Base-by-base conservation (phyloP, 106 monocot species). In the Iris macrosiphon region DNA sequence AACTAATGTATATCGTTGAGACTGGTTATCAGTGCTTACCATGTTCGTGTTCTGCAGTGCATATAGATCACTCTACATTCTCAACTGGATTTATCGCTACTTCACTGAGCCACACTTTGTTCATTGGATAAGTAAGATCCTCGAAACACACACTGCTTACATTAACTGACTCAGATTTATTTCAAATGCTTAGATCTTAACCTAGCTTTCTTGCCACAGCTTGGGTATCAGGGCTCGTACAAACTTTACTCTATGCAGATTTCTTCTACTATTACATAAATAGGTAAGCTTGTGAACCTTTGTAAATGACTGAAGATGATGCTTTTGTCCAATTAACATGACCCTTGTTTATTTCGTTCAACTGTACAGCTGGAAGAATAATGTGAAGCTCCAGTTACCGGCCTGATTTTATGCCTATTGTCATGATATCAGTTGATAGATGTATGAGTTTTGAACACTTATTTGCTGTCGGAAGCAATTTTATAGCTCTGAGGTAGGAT, bases 261-360 rank as follows among this genome's bases (percentile, higher is more conserved):
- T 98, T 98, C 68, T 91, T 98, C 62, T 98, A 90, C 41, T 98
- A 98, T 38, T 98, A 98, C 60, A 65, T 98, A 37, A 77, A 78
- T 12, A 98, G 90, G 96, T 90, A 65, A 25, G 41, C 4, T n/a
- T 41, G 14, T 7, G 2, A 6, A 23, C 56, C 37, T 11, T 4
- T 8, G 24, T 2, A 75, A 62, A 18, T 23, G 4, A 22, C 10
- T 32, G 32, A 40, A 16, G 38, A 15, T 17, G n/a, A n/a, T 31
- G 14, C n/a, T 11, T 58, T 40, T 7, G 6, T 34, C 16, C 31
- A 16, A 7, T 27, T 28, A 41, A n/a, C n/a, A 25, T 41, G 40
- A 24, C 41, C 25, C n/a, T 28, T 1, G 22, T 27, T 58, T 23
- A n/a, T 17, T 41, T 15, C 41, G 4, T 58, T 21, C 4, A 23